Conservation (phyloP, 768 basidiomycete genomes). For the Coprinopsis sp. region DNA sequence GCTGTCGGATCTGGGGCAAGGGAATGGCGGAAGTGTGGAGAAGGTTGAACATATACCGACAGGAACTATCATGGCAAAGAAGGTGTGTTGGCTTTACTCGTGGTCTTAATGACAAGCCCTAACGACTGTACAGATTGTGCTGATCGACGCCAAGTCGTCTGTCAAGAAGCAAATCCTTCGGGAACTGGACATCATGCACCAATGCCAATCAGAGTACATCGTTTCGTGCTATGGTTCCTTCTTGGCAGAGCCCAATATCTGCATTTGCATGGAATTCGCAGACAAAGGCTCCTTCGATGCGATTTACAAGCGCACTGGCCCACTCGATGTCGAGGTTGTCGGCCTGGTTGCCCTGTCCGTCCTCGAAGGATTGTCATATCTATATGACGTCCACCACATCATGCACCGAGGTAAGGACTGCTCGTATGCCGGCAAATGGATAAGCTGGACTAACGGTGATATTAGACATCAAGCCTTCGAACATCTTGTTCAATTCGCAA, state of each 20-base stretch:
- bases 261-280: constrained; percentile 98
- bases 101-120: constrained; percentile 2
- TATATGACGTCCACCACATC: constrained; percentile 95
- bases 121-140: constrained; percentile 60
- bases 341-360: constrained; percentile 91
- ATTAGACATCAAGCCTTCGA: constrained; percentile 97
- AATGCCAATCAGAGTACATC: constrained; percentile 89
- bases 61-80: constrained; percentile 95
- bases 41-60: constrained; percentile 91
- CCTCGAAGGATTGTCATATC: constrained; percentile 89
- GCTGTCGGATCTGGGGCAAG: constrained; percentile 86
- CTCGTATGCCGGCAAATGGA: neutral
- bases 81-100: constrained; percentile 52
- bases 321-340: constrained; percentile 90
- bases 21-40: constrained; percentile 96
- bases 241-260: constrained; percentile 94
- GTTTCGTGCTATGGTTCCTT: constrained; percentile 98
- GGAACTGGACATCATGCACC: constrained; percentile 98
- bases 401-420: constrained; percentile 84
- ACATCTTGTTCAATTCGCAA: constrained; percentile 90
- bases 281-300: constrained; percentile 91
- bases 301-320: constrained; percentile 91
- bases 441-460: constrained; percentile 1
- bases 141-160: constrained; percentile 92
- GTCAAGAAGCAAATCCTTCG: constrained; percentile 97